A percentile compares a stretch with the other conserved stretches of the same genome.
Conservation (phyloP, 768 basidiomycete genomes). For the Leccinum truebloodii region DNA sequence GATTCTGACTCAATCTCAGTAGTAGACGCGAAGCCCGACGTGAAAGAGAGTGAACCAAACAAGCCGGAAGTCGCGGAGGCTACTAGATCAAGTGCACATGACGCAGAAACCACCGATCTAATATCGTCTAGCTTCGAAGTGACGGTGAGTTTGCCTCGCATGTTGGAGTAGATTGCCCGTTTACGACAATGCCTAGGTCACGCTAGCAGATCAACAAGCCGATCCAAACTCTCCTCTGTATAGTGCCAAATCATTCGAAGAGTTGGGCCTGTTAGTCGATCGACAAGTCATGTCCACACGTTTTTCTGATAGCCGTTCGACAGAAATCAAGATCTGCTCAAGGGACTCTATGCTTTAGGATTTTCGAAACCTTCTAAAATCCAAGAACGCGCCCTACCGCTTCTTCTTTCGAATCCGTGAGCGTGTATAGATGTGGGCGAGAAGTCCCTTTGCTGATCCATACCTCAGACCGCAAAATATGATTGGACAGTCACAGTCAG, state of each 20-base stretch:
- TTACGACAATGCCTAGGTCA: constrained; percentile 59
- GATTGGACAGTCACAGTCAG: constrained; percentile 99
- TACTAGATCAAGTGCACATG: constrained; percentile 21
- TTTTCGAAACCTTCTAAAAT: constrained; percentile 99
- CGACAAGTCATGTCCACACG: not conserved
- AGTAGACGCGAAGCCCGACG: constrained; percentile 26
- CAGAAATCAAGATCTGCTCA: constrained; percentile 84
- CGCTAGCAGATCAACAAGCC: constrained; percentile 92
- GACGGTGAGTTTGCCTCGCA: constrained; percentile 46
- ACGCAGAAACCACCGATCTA: constrained; percentile 51
- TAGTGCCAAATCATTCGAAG: constrained; percentile 93
- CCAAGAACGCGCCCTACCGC: constrained; percentile 93
- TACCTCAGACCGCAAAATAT: constrained; percentile 85
- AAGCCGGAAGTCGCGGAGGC: constrained; percentile 21
- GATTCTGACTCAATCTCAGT: constrained; percentile 11
- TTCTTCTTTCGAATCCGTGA: constrained; percentile 88
- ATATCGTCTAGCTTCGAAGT: constrained; percentile 84
- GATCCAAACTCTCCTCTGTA: constrained; percentile 96
- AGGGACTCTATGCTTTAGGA: constrained; percentile 92
- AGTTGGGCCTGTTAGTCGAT: constrained; percentile 82
- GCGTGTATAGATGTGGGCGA: constrained; percentile 26
- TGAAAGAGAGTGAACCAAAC: constrained; percentile 28
- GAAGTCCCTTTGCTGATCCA: constrained; percentile 9
- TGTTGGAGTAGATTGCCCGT: not conserved
- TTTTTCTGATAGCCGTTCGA: constrained; percentile 10